phyloP scores from a whole-genome alignment of 1,284 basidiomycete genomes.

The Coniferiporia sulphurascens region DNA sequence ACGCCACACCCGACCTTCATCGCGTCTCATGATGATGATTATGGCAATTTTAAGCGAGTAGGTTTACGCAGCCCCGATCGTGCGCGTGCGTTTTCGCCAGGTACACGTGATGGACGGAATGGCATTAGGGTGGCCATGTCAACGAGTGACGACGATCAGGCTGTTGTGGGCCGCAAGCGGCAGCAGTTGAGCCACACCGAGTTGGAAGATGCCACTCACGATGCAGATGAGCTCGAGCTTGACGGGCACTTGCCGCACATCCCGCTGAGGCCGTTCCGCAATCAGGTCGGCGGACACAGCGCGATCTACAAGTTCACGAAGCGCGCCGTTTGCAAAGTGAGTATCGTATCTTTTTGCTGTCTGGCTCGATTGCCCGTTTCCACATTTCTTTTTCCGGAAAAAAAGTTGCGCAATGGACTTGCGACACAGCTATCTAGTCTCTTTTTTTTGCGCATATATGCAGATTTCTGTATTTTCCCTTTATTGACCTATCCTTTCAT shows the following conservation, averaged over 20 bases:
- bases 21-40: constrained; percentile 10
- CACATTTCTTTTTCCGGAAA: constrained; percentile 2
- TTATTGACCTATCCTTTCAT: constrained; percentile 3
- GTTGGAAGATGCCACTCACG: constrained; percentile 2
- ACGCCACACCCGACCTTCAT: not conserved
- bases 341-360: constrained; percentile 26
- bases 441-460: too few species aligned
- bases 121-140: not conserved
- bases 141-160: constrained; percentile 7
- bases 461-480: not conserved
- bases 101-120: not conserved
- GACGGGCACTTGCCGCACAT: constrained; percentile 77
- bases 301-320: constrained; percentile 99
- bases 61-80: constrained; percentile 9
- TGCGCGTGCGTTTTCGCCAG: not conserved
- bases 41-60: constrained; percentile 1
- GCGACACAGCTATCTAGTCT: too few species aligned
- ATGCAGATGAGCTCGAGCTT: constrained; percentile 29
- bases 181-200: not conserved
- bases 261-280: constrained; percentile 91
- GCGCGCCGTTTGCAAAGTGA: constrained; percentile 95
- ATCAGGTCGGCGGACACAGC: constrained; percentile 96
- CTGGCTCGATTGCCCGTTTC: constrained; percentile 20
- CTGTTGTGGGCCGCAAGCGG: not conserved
- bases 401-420: too few species aligned